These are phyloP conservation scores for Umbellularia californica DNA, from an alignment of 164 flowering plant species.

Conservation along the genomic window DNA sequence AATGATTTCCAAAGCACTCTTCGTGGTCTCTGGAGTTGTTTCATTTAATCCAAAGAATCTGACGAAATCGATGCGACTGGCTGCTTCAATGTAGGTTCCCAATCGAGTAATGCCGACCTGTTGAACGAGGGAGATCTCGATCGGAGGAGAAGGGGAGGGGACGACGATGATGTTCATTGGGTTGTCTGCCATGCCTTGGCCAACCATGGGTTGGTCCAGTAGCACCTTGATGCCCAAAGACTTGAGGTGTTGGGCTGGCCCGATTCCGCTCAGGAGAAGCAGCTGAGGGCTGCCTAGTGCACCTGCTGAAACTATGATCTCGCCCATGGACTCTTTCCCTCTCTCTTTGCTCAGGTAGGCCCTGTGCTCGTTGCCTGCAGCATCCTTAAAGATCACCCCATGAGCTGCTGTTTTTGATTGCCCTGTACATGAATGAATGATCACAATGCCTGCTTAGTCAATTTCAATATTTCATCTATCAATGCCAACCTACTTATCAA, in stretches of 20 bases:
- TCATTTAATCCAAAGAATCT: slow-evolving; percentile 21
- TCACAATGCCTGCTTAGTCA: neutral
- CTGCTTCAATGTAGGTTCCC: slow-evolving; percentile 68
- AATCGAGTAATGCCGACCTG: slow-evolving; percentile 65
- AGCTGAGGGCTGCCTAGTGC: slow-evolving; percentile 89
- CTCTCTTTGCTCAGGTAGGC: slow-evolving; percentile 29
- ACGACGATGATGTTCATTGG: slow-evolving; percentile 70
- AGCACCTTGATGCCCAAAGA: slow-evolving; percentile 42
- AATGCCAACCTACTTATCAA: neutral
- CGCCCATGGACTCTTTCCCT: slow-evolving; percentile 19
- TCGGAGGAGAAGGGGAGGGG: slow-evolving; percentile 63
- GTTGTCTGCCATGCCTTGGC: slow-evolving; percentile 71
- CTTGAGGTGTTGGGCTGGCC: slow-evolving; percentile 7
- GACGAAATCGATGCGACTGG: slow-evolving; percentile 40
- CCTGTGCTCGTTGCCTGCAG: slow-evolving; percentile 33
- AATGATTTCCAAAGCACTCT: slow-evolving; percentile 3
- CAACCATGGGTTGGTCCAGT: slow-evolving; percentile 62
- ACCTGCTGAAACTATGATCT: slow-evolving; percentile 66
- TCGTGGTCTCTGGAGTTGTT: slow-evolving; percentile 22
- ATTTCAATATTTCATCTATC: neutral
- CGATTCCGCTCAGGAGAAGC: slow-evolving; percentile 31
- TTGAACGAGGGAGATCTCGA: slow-evolving; percentile 70
- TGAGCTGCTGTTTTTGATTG: slow-evolving; percentile 35
- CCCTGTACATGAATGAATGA: slow-evolving; percentile 17
- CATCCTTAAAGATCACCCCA: slow-evolving; percentile 51